These are phyloP conservation scores for Gossypium stocksii DNA, from an alignment of 345 rosid genomes.

Conservation along the genomic window DNA sequence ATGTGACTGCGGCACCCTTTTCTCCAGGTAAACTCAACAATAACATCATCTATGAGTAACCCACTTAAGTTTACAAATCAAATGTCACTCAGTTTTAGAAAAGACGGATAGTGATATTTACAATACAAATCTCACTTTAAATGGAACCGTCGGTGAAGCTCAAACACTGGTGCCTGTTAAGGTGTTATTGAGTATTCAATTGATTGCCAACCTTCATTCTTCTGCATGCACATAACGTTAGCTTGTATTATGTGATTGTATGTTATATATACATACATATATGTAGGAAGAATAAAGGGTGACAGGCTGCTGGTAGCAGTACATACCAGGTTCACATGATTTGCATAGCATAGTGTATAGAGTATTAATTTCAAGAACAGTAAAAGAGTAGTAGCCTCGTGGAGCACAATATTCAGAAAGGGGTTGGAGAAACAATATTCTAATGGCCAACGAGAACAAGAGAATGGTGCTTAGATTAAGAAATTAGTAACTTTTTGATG, in stretches of 20 bases:
- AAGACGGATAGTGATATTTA: no score
- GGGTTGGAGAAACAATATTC: slow-evolving; percentile 7
- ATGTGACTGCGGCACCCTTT: slow-evolving; percentile 58
- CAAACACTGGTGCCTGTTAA: no score
- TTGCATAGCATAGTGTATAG: not conserved
- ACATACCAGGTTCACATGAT: not conserved
- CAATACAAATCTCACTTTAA: no score
- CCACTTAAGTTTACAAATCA: no score
- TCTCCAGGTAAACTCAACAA: slow-evolving; percentile 41
- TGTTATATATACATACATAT: not conserved
- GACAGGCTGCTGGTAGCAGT: not conserved
- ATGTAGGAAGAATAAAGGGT: not conserved
- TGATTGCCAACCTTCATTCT: no score
- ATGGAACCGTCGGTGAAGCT: no score
- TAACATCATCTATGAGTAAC: no score
- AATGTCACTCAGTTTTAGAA: no score
- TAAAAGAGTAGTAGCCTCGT: slow-evolving; percentile 7
- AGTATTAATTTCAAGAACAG: no score
- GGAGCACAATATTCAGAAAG: slow-evolving; percentile 8
- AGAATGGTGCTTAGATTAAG: slow-evolving; percentile 17
- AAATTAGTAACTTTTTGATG: slow-evolving; percentile 15
- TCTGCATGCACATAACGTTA: not conserved
- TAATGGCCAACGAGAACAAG: slow-evolving; percentile 3
- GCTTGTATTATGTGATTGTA: not conserved
- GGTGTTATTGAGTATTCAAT: no score